Evolutionary conservation across 768 basidiomycete species (phyloP).

Genomic region (Kwoniella botswanensis): DNA sequence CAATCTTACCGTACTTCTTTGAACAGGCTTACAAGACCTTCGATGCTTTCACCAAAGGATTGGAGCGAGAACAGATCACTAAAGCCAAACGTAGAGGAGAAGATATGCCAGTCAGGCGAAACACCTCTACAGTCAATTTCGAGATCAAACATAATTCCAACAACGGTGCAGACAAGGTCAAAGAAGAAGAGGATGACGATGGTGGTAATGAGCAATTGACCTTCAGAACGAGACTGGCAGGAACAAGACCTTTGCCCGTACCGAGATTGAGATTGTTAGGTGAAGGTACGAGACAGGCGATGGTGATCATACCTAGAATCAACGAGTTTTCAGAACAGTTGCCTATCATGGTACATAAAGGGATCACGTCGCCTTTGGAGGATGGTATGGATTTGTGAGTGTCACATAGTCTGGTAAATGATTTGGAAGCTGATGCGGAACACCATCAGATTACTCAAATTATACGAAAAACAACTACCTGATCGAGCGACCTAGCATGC

Average conservation of each 20-base stretch:
- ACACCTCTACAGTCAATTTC: constrained; percentile 6
- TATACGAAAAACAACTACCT: constrained; percentile 54
- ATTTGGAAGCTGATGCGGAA: constrained; percentile 14
- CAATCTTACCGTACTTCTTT: constrained; percentile 45
- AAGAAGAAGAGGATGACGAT: background rate
- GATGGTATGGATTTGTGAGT: constrained; percentile 57
- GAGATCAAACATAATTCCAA: background rate
- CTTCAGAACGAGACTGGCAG: constrained; percentile 19
- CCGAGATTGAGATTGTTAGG: constrained; percentile 48
- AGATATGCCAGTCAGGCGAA: constrained; percentile 8
- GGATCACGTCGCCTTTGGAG: constrained; percentile 49
- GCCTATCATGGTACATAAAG: constrained; percentile 49
- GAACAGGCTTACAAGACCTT: constrained; percentile 38
- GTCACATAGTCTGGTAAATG: background rate
- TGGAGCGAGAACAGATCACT: constrained; percentile 41
- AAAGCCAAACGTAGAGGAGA: constrained; percentile 26
- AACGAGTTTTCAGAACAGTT: constrained; percentile 33
- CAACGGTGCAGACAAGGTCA: background rate
- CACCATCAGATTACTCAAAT: constrained; percentile 38
- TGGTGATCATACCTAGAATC: constrained; percentile 40
- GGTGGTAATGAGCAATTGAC: constrained; percentile 1
- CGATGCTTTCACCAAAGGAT: constrained; percentile 34
- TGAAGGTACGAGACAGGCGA: constrained; percentile 41
- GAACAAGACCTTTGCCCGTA: constrained; percentile 27
- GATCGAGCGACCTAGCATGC: constrained; percentile 16